Percentiles rank a stretch among this genome's conserved stretches.
Conservation (phyloP, 352 stramenopile species). For the Phytophthora lateralis region DNA sequence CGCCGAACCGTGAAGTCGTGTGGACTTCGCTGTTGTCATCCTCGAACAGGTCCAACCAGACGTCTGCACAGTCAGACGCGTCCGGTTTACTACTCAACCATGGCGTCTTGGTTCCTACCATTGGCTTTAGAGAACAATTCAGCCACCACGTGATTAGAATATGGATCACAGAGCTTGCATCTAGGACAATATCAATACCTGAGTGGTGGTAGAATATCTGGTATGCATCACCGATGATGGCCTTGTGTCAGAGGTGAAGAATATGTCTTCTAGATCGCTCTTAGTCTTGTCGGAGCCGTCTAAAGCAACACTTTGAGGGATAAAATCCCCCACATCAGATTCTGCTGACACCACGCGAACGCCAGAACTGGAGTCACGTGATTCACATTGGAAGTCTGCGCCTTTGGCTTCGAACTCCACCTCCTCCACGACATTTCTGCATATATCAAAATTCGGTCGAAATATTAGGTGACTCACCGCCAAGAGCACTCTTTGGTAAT, state of each 20-base stretch:
- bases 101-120: slow-evolving; percentile 5
- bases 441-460: background rate
- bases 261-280: slow-evolving; percentile 28
- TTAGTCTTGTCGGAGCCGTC: background rate
- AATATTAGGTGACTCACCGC: background rate
- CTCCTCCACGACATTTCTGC: background rate
- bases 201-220: background rate
- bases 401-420: background rate
- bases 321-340: background rate
- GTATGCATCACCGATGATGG: background rate
- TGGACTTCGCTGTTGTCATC: background rate
- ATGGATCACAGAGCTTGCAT: background rate
- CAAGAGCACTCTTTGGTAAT: too few species aligned
- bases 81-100: slow-evolving; percentile 47
- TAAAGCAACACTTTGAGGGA: background rate
- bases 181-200: slow-evolving; percentile 11
- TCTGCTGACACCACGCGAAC: background rate
- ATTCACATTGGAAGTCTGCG: background rate
- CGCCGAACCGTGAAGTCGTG: background rate
- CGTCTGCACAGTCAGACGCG: slow-evolving; percentile 28
- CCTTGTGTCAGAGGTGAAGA: slow-evolving; percentile 20
- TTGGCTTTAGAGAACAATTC: background rate
- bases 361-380: background rate
- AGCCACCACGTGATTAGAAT: background rate
- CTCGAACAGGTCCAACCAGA: slow-evolving; percentile 22